Base-by-base conservation (phyloP, 441 rosid species). In the Gossypium schwendimanii region DNA sequence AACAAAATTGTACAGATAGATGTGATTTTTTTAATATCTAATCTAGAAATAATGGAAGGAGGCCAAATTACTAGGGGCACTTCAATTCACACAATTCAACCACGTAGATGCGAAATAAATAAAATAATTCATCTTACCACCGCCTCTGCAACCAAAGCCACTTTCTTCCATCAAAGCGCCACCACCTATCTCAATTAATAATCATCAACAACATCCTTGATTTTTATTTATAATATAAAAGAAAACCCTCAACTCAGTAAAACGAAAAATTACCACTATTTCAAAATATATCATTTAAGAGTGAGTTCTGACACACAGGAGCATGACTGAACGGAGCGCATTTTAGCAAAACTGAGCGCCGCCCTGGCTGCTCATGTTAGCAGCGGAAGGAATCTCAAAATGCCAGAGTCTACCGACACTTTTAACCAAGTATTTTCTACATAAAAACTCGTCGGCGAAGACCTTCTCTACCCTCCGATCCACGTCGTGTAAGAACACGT, bases 401-500 rank as follows among this genome's bases (percentile, higher is more conserved):
- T 88, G 87, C 92, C 92, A 88, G 2, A 88, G 71, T 74, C 90
- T 77, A 3, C 86, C 88, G 0, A 77, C 84, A 0, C 77, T 24
- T 12, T 57, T 57, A 2, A 57, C 61, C 15, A 57, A 57, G 31
- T 57, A 57, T 57, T 57, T 23, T 12, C 28, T 57, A 57, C 61
- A 57, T 28, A 57, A 21, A 57, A 23, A 57, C 31, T 23, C 61
- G 33, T 21, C 61, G 15, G 61, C 61, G 31, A 57, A 57, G 1
- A 24, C 20, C 61, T 57, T 57, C 31, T 57, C 61, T 3, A 57
- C 61, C 61, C 20, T 23, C 31, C 61, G 61, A 23, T 57, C 61
- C 23, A 57, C 61, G 15, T 57, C 61, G 61, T 57, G 61, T 1
- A 57, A 57, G 61, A 57, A 23, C 33, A 57, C 61, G 31, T 57